Evolutionary conservation across 176 grass and related monocot species (phyloP).

Genomic region (Zizania latifolia): DNA sequence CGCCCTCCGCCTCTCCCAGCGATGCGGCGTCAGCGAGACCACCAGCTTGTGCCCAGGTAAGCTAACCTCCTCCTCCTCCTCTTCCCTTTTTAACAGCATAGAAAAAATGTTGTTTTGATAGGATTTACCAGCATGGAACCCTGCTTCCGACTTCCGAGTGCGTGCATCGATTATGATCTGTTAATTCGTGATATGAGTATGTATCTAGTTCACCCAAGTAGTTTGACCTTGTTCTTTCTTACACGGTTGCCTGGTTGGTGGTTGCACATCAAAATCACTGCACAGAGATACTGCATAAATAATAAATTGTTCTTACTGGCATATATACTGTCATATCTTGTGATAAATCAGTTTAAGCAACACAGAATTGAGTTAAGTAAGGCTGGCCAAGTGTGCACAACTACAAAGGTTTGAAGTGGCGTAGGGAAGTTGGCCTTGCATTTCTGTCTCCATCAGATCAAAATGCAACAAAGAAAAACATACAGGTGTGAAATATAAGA

Average conservation of each 20-base stretch:
- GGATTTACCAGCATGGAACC: neutral
- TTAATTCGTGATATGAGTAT: neutral
- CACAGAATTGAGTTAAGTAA: neutral
- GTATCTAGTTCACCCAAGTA: neutral
- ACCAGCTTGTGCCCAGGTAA: slow-evolving; percentile 35
- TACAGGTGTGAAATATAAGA: neutral
- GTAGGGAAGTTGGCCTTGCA: slow-evolving; percentile 7
- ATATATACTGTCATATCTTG: neutral
- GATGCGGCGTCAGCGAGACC: slow-evolving; percentile 36
- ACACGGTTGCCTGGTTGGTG: neutral
- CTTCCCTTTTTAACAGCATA: neutral
- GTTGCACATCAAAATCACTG: neutral
- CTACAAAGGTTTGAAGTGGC: neutral
- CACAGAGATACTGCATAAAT: neutral
- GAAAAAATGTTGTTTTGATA: neutral
- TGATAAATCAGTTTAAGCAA: neutral
- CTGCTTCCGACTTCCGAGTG: too few relatives aligned
- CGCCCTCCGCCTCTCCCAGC: slow-evolving; percentile 36
- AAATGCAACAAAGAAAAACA: neutral
- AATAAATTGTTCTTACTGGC: neutral
- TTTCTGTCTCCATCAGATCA: slow-evolving; percentile 6
- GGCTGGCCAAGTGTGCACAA: neutral
- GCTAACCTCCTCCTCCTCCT: neutral
- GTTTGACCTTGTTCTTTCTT: neutral
- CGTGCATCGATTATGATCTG: neutral